Evolutionary conservation across 306 rosid genomes (phyloP).

Genomic region (Boehmeria nivea): DNA sequence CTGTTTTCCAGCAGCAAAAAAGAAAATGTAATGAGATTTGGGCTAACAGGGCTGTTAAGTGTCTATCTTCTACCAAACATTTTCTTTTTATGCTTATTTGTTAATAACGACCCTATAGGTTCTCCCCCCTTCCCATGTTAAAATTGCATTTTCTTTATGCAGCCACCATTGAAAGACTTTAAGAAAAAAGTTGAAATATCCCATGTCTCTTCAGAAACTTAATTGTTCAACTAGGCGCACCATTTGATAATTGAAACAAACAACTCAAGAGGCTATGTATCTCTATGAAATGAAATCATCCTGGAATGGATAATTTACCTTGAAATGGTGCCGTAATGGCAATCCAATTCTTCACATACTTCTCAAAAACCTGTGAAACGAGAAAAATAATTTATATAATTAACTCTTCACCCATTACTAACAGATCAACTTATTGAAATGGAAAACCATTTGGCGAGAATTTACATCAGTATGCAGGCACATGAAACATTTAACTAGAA

Average conservation of each 20-base stretch:
- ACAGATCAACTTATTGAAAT: background rate
- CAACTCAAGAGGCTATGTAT: too few species aligned
- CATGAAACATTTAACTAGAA: constrained; percentile 96
- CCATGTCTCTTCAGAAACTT: too few species aligned
- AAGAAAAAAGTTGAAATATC: too few species aligned
- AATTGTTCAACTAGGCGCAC: too few species aligned
- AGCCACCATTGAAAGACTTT: too few species aligned
- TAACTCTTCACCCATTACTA: constrained; percentile 4
- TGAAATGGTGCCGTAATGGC: constrained; percentile 92
- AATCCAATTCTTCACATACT: constrained; percentile 93
- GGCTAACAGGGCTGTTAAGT: background rate
- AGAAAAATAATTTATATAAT: constrained; percentile 7
- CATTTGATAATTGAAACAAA: background rate
- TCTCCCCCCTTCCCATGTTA: too few species aligned
- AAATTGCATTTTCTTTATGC: too few species aligned
- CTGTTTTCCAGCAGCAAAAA: constrained; percentile 39
- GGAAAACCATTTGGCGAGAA: too few species aligned
- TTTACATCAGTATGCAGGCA: constrained; percentile 69
- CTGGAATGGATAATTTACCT: constrained; percentile 44
- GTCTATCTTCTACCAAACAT: too few species aligned
- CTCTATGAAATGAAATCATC: too few species aligned
- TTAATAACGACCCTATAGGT: too few species aligned
- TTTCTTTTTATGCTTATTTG: too few species aligned
- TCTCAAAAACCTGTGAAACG: constrained; percentile 82
- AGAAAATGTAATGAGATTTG: background rate